Base-by-base conservation (phyloP, 2,329 filamentous ascomycete genomes). In the Ustilaginoidea virens region DNA sequence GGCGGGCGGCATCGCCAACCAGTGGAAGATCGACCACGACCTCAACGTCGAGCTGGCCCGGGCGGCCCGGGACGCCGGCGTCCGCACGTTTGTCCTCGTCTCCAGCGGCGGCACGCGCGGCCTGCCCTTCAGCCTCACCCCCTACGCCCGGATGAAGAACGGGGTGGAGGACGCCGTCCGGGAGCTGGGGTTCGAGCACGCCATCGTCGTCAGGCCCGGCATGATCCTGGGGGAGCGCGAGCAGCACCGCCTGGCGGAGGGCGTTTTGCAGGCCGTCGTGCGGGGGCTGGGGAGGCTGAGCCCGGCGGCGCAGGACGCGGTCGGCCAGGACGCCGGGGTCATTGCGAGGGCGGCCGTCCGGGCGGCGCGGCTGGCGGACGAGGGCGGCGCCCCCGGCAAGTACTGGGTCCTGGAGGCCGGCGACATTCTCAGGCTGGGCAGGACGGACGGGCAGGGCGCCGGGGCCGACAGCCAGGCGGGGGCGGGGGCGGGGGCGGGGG, bases 11-110 rank as follows among this genome's bases (percentile, higher is more conserved):
- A 57, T 92, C 39, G 76, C 73, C 17, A 73, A 75, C 36, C 87
- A 94, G 56, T 79, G 82, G 58, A 80, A 80, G 47, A 80, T 94
- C 38, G 87, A 94, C 56, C 71, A 85, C 47, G 83, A 90, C 46
- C 62, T 93, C 25, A 92, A 92, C 53, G 52, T 92, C 27, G 74
- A 77, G 38, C 63, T 92, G 15, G 85, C 81, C 4, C 66, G 68
- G 35, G 74, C 78, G 0, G 82, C 86, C 24, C 81, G 77, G 46
- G 66, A 65, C 4, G 70, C 74, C 1, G 82, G 82, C 20, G 67
- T 71, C 8, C 71, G 71, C 39, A 77, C 76, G 2, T 92, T 79
- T 45, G 74, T 94, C 14, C 74, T 92, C 38, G 65, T 92, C 32
- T 85, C 78, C 1, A 63, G 66, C 14, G 56, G 43, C 1, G 65